Percentiles rank a stretch among this genome's conserved stretches.
phyloP scores from a whole-genome alignment of 805 yeast species.

The Wickerhamiella siamensis region DNA sequence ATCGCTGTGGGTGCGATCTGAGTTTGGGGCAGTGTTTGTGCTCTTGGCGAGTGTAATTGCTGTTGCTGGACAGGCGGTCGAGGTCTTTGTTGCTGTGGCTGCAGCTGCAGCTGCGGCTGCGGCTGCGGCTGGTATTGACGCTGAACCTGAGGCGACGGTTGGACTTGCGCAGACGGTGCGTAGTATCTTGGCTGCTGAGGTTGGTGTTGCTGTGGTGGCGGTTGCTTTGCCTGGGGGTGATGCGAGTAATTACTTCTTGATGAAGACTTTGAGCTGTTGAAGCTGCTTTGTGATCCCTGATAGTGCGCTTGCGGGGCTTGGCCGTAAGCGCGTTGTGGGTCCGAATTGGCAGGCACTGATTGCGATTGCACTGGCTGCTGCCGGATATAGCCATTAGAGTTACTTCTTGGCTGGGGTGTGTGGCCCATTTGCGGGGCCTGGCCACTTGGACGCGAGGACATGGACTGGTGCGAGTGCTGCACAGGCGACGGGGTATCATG shows the following conservation, averaged over 20 bases:
- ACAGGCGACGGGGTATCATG: constrained; percentile 3
- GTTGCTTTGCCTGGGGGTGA: not conserved
- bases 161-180: not conserved
- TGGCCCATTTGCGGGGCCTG: not conserved
- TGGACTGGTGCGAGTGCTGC: too few species aligned
- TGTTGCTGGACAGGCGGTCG: not conserved
- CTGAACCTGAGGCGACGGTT: not conserved
- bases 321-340: not conserved
- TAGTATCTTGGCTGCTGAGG: not conserved
- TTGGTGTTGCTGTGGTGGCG: not conserved
- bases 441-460: not conserved
- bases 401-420: not conserved
- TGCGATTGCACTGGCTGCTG: constrained; percentile 2
- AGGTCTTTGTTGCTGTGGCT: constrained; percentile 2
- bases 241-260: constrained; percentile 1
- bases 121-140: not conserved
- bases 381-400: not conserved
- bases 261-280: constrained; percentile 2
- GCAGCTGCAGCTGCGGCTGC: constrained; percentile 2
- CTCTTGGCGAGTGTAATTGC: not conserved
- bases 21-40: not conserved
- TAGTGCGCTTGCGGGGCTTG: constrained; percentile 1
- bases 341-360: not conserved
- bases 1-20: not conserved
- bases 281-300: not conserved